Evolutionary conservation across 192 early-diverging fungal species (phyloP).

Genomic region (Podila epicladia): DNA sequence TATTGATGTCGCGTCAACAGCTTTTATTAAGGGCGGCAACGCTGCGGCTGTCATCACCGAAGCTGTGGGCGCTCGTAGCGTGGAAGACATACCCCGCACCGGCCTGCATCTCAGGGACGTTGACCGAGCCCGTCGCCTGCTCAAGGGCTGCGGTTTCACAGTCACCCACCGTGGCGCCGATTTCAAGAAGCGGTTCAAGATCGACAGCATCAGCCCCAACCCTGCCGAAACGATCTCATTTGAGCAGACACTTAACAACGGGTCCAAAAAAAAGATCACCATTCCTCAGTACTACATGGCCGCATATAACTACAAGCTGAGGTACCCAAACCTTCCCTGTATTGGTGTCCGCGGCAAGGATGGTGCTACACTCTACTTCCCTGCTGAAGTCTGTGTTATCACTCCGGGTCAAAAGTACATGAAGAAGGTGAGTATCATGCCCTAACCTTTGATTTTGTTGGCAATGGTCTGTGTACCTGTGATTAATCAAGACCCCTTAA

Average conservation of each 20-base stretch:
- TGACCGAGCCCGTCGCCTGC: not conserved
- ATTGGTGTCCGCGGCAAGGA: constrained; percentile 59
- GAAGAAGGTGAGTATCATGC: constrained; percentile 73
- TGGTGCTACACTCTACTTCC: constrained; percentile 69
- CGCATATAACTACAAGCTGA: constrained; percentile 69
- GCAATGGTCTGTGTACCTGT: constrained; percentile 22
- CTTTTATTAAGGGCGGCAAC: constrained; percentile 50
- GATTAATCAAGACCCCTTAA: not conserved
- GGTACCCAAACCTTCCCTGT: constrained; percentile 77
- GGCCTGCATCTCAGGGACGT: not conserved
- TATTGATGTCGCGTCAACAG: constrained; percentile 70
- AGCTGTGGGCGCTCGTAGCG: constrained; percentile 35
- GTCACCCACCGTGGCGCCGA: constrained; percentile 61
- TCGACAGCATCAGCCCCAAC: constrained; percentile 61
- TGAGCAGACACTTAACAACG: constrained; percentile 27
- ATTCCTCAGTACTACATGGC: constrained; percentile 74
- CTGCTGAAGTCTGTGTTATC: constrained; percentile 90
- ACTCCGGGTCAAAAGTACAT: constrained; percentile 82
- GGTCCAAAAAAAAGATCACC: constrained; percentile 48
- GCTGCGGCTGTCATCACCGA: constrained; percentile 4
- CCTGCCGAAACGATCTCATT: constrained; percentile 57
- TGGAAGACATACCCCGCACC: constrained; percentile 42
- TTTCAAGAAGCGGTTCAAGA: constrained; percentile 56
- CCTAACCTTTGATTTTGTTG: constrained; percentile 46
- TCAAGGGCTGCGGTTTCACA: constrained; percentile 56